These are phyloP conservation scores for Colletotrichum lupini DNA, from an alignment of 2,329 filamentous ascomycete species.

Conservation along the genomic window DNA sequence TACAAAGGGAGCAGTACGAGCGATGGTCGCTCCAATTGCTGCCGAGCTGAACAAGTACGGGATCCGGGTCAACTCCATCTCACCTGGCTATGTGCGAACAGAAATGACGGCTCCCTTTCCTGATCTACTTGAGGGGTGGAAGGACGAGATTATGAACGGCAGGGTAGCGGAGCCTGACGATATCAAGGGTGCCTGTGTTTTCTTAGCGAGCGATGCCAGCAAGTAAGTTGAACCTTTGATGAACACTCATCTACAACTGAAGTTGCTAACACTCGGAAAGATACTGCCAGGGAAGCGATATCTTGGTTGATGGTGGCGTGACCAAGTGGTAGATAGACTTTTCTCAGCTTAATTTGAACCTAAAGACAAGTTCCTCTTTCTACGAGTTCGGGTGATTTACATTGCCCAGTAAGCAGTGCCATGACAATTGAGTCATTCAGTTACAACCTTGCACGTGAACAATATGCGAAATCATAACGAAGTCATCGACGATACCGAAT, in stretches of 20 bases:
- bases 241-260: fast-evolving
- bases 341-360: neutral
- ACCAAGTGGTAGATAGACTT: constrained; percentile 47
- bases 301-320: constrained; percentile 57
- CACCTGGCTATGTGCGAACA: constrained; percentile 33
- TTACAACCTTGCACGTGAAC: too few relatives aligned
- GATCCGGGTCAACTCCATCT: constrained; percentile 32
- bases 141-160: constrained; percentile 59
- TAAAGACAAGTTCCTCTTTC: too few relatives aligned
- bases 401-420: too few relatives aligned
- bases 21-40: constrained; percentile 33
- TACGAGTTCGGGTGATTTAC: too few relatives aligned
- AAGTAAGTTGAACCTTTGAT: constrained; percentile 45
- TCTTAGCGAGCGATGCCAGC: constrained; percentile 59
- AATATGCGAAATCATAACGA: neutral
- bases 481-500: neutral
- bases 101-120: constrained; percentile 50
- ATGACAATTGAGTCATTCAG: too few relatives aligned
- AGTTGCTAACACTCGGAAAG: constrained; percentile 17
- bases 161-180: constrained; percentile 60
- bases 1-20: constrained; percentile 32
- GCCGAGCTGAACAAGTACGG: constrained; percentile 26
- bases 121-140: constrained; percentile 59
- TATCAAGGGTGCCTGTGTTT: constrained; percentile 59
- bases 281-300: constrained; percentile 55